A percentile compares a stretch with the other conserved stretches of the same genome.
These are phyloP conservation scores for Colletotrichum graminicola DNA, from an alignment of 2,329 filamentous ascomycete species.

Conservation along the genomic window DNA sequence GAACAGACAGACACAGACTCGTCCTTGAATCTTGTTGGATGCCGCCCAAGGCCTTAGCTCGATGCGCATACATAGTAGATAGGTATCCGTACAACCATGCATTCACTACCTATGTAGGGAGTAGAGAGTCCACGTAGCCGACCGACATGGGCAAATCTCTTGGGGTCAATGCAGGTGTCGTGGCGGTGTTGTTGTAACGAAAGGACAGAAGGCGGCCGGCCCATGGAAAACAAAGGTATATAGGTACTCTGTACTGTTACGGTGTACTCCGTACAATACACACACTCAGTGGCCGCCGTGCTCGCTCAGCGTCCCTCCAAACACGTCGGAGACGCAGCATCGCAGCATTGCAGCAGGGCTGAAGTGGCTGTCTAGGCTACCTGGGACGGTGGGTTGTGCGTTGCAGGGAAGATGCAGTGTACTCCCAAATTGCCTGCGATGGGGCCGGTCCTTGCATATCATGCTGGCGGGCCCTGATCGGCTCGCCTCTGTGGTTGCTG, in stretches of 20 bases:
- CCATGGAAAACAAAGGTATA: background rate
- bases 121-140: conserved; percentile 3
- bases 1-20: conserved; percentile 34
- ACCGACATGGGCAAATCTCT: conserved; percentile 19
- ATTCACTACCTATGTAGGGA: too few species aligned
- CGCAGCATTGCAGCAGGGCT: conserved; percentile 22
- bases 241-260: too few species aligned
- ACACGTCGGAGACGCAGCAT: conserved; percentile 10
- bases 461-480: conserved; percentile 28
- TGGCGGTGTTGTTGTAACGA: background rate
- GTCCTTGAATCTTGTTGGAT: conserved; percentile 31
- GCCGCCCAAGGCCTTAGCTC: background rate
- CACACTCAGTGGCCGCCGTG: background rate
- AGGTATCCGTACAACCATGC: background rate
- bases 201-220: background rate
- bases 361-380: conserved; percentile 12
- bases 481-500: conserved; percentile 14
- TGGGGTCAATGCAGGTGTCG: conserved; percentile 22
- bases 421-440: conserved; percentile 19
- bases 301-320: background rate
- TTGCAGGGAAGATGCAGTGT: conserved; percentile 19
- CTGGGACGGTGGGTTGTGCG: conserved; percentile 6
- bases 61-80: conserved; percentile 9
- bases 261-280: too few species aligned
- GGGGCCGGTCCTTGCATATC: conserved; percentile 25